A percentile compares a stretch with the other conserved stretches of the same genome.
phyloP scores from a whole-genome alignment of 164 flowering plant species.

The Nymphaea thermarum region DNA sequence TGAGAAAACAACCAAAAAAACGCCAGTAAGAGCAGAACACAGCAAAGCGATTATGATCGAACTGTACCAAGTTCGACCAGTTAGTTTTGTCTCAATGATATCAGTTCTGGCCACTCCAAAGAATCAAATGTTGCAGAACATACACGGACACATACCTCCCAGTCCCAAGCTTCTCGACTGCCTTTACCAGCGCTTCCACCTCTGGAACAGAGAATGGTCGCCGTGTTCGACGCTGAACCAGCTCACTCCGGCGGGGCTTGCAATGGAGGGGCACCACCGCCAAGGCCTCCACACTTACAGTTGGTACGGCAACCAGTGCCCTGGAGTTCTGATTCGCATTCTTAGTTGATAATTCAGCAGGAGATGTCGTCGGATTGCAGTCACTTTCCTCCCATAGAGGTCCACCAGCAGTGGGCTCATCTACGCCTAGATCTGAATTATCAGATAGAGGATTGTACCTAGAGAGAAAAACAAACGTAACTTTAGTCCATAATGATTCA shows the following conservation, averaged over 20 bases:
- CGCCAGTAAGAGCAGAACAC: background rate
- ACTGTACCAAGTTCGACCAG: background rate
- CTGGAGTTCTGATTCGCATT: constrained; percentile 38
- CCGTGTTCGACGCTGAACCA: constrained; percentile 81
- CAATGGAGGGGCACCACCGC: constrained; percentile 41
- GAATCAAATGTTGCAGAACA: background rate
- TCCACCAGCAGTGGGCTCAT: constrained; percentile 14
- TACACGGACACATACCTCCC: constrained; percentile 57
- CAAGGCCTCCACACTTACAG: constrained; percentile 41
- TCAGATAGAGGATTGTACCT: background rate
- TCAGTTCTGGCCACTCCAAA: background rate
- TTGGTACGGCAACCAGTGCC: constrained; percentile 55
- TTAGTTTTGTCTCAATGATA: background rate
- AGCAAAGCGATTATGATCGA: background rate
- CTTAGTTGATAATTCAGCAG: constrained; percentile 32
- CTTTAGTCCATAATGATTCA: background rate
- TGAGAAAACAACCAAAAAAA: constrained; percentile 12
- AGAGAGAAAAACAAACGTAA: background rate
- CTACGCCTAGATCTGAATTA: background rate
- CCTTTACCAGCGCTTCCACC: constrained; percentile 96
- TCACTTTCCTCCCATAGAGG: constrained; percentile 44
- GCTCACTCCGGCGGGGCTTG: constrained; percentile 59
- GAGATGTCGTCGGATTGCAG: constrained; percentile 56
- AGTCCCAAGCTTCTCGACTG: constrained; percentile 97
- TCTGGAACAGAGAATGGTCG: constrained; percentile 93